Percentiles rank a stretch among this genome's conserved stretches.
phyloP scores from a whole-genome alignment of 2,329 filamentous ascomycete species.

The Colletotrichum abscissum region DNA sequence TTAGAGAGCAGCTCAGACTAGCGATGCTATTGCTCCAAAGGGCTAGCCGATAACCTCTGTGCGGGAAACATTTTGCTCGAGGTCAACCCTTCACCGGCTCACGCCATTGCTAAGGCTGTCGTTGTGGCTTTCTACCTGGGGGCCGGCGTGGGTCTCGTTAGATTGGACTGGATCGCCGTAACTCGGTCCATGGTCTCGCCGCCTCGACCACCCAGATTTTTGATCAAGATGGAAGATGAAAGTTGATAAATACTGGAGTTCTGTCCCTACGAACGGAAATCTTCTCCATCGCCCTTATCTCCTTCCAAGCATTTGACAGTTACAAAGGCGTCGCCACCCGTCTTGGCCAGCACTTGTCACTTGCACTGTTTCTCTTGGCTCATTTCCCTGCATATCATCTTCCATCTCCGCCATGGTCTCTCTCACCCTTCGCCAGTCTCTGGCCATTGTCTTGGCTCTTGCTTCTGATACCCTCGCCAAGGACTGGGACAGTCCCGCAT shows the following conservation, averaged over 20 bases:
- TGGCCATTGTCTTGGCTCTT: constrained; percentile 26
- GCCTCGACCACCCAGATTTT: background rate
- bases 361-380: constrained; percentile 10
- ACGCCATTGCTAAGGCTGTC: background rate
- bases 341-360: constrained; percentile 23
- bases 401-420: constrained; percentile 18
- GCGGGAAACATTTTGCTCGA: background rate
- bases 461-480: constrained; percentile 32
- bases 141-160: background rate
- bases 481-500: constrained; percentile 32
- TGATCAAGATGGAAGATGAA: background rate
- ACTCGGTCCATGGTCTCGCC: background rate
- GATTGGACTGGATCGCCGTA: background rate
- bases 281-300: constrained; percentile 7
- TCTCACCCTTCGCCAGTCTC: constrained; percentile 31
- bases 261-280: background rate
- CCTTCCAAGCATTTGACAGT: background rate
- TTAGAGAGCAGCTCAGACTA: background rate
- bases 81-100: background rate
- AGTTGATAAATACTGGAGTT: constrained; percentile 23
- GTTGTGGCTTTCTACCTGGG: background rate
- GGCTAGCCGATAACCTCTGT: constrained; percentile 1
- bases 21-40: background rate
- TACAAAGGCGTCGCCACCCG: constrained; percentile 25
- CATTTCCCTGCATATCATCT: background rate